phyloP scores from a whole-genome alignment of 2,329 filamentous ascomycete genomes.

The Tolypocladium ophioglossoides region DNA sequence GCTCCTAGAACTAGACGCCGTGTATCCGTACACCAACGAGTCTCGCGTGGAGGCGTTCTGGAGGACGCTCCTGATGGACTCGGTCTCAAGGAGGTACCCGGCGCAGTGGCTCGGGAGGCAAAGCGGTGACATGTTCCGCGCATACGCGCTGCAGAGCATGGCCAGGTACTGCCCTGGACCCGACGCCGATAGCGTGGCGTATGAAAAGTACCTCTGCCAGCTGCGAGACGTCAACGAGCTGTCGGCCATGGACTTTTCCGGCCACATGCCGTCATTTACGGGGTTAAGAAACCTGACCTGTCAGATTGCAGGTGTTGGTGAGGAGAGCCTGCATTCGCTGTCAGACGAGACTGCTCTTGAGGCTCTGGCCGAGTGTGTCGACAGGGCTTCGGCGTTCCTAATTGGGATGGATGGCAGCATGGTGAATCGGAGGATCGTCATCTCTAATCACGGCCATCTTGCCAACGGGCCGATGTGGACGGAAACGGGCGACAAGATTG shows the following conservation, averaged over 20 bases:
- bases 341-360: not conserved
- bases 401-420: conserved; percentile 1
- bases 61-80: conserved; percentile 6
- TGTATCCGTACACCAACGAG: conserved; percentile 3
- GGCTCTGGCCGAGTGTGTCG: not conserved
- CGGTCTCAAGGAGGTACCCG: conserved; percentile 2
- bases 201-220: not conserved
- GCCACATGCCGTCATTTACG: not conserved
- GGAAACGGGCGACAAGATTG: not conserved
- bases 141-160: not conserved
- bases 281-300: not conserved
- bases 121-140: not conserved
- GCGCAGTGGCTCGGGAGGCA: conserved; percentile 1
- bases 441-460: not conserved
- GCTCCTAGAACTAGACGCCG: conserved; percentile 2
- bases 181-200: not conserved
- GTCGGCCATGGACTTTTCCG: not conserved
- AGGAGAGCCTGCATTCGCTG: not conserved
- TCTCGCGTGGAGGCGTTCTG: conserved; percentile 8
- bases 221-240: not conserved
- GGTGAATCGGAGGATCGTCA: conserved; percentile 1
- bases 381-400: not conserved
- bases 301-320: not conserved
- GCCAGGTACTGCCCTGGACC: not conserved
- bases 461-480: not conserved